phyloP scores from a whole-genome alignment of 306 rosid species.

The Trifolium pratense region DNA sequence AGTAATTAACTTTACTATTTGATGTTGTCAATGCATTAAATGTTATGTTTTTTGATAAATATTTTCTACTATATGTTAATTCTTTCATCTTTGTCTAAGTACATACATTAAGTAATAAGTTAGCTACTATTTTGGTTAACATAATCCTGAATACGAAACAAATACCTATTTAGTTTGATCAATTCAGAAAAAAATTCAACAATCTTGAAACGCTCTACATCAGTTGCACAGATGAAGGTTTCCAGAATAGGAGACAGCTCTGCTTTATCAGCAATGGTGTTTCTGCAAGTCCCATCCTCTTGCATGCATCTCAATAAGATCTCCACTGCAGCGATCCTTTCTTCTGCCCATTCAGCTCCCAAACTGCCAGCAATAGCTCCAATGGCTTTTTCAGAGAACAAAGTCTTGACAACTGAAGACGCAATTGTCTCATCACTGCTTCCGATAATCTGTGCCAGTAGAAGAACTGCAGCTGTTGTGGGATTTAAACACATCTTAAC shows the following conservation, averaged over 20 bases:
- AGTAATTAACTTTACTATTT: neutral
- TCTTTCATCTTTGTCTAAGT: neutral
- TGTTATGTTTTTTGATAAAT: neutral
- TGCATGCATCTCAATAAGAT: slow-evolving; percentile 78
- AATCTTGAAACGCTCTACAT: slow-evolving; percentile 67
- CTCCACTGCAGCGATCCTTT: slow-evolving; percentile 75
- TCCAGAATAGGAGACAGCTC: slow-evolving; percentile 70
- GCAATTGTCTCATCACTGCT: slow-evolving; percentile 54
- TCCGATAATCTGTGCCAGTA: slow-evolving; percentile 64
- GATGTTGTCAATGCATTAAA: slow-evolving; percentile 14
- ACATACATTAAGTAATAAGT: neutral
- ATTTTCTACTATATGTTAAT: slow-evolving; percentile 1
- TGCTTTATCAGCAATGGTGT: slow-evolving; percentile 70
- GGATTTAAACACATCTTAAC: slow-evolving; percentile 66
- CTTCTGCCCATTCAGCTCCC: slow-evolving; percentile 68
- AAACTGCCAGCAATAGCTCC: slow-evolving; percentile 61
- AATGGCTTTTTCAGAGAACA: slow-evolving; percentile 56
- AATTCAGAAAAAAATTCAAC: slow-evolving; percentile 72
- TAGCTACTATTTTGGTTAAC: slow-evolving; percentile 21
- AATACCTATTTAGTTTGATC: slow-evolving; percentile 75
- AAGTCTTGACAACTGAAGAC: slow-evolving; percentile 51
- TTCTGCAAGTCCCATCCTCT: slow-evolving; percentile 81
- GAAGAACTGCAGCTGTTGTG: slow-evolving; percentile 73
- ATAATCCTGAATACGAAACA: slow-evolving; percentile 12
- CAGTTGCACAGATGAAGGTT: slow-evolving; percentile 60